These are phyloP conservation scores for Skeletonema marinoi DNA, from an alignment of 108 stramenopile species.

Conservation along the genomic window DNA sequence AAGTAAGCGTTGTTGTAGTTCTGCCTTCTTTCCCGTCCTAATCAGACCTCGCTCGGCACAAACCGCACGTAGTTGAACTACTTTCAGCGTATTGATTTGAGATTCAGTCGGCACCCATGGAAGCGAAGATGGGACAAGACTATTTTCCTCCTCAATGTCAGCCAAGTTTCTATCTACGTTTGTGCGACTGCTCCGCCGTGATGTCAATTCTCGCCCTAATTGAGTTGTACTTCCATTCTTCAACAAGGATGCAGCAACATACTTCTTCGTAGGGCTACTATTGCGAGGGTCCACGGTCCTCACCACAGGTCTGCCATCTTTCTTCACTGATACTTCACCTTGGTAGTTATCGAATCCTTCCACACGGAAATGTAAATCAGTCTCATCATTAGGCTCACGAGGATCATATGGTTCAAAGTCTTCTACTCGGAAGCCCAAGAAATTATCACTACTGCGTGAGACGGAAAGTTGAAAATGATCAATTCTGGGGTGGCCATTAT, in stretches of 20 bases:
- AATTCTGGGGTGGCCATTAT: neutral
- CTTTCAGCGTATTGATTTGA: constrained; percentile 57
- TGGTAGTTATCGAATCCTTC: constrained; percentile 22
- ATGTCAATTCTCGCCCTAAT: neutral
- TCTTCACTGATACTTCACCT: constrained; percentile 6
- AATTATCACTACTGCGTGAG: constrained; percentile 12
- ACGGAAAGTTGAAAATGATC: constrained; percentile 6
- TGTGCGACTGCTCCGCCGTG: neutral
- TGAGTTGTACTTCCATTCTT: constrained; percentile 19
- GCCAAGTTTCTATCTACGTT: neutral
- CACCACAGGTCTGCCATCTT: neutral
- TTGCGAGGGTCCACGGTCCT: constrained; percentile 16
- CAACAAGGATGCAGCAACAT: constrained; percentile 13
- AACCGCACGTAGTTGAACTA: constrained; percentile 52
- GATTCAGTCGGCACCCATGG: constrained; percentile 61
- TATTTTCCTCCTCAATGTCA: constrained; percentile 9
- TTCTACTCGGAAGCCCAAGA: constrained; percentile 16
- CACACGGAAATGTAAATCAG: constrained; percentile 16
- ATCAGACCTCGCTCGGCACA: constrained; percentile 57
- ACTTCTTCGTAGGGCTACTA: constrained; percentile 10
- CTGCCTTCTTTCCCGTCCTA: constrained; percentile 57
- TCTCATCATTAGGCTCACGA: neutral
- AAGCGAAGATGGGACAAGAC: constrained; percentile 51
- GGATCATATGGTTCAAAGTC: constrained; percentile 23
- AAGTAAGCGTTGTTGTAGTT: constrained; percentile 60